Conservation (phyloP, 768 basidiomycete species). For the Auriscalpium vulgare region DNA sequence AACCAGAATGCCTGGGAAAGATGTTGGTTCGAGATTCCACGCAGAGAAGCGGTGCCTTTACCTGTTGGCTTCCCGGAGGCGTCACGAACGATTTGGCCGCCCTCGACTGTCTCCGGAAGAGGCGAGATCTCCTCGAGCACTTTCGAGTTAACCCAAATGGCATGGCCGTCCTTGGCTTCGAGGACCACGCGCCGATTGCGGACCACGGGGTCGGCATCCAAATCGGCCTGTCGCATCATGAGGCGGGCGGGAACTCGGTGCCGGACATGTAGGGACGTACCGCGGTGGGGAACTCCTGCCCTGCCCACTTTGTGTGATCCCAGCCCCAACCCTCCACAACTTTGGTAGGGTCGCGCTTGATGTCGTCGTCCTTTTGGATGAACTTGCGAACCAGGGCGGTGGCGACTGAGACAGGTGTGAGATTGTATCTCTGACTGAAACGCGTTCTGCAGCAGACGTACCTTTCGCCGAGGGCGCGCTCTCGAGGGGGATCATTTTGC, state of each 20-base stretch:
- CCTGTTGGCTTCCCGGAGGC: slow-evolving; percentile 62
- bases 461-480: slow-evolving; percentile 54
- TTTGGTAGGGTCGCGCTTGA: slow-evolving; percentile 46
- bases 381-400: slow-evolving; percentile 52
- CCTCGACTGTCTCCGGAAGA: slow-evolving; percentile 64
- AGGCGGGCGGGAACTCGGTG: not conserved
- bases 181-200: slow-evolving; percentile 64
- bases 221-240: slow-evolving; percentile 41
- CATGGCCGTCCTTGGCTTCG: slow-evolving; percentile 84
- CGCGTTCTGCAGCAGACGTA: slow-evolving; percentile 13
- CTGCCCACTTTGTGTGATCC: slow-evolving; percentile 80
- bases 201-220: slow-evolving; percentile 65
- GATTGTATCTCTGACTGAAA: not conserved
- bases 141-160: slow-evolving; percentile 72
- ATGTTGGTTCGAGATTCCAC: not conserved
- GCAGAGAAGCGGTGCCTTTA: slow-evolving; percentile 20
- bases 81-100: slow-evolving; percentile 74
- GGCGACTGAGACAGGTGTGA: slow-evolving; percentile 37
- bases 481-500: slow-evolving; percentile 54
- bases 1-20: slow-evolving; percentile 53
- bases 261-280: slow-evolving; percentile 32
- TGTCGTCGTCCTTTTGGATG: slow-evolving; percentile 49
- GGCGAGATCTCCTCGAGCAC: slow-evolving; percentile 51
- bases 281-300: slow-evolving; percentile 54
- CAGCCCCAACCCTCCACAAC: slow-evolving; percentile 81